Conservation (phyloP, 805 yeast species). For the Candida montana region DNA sequence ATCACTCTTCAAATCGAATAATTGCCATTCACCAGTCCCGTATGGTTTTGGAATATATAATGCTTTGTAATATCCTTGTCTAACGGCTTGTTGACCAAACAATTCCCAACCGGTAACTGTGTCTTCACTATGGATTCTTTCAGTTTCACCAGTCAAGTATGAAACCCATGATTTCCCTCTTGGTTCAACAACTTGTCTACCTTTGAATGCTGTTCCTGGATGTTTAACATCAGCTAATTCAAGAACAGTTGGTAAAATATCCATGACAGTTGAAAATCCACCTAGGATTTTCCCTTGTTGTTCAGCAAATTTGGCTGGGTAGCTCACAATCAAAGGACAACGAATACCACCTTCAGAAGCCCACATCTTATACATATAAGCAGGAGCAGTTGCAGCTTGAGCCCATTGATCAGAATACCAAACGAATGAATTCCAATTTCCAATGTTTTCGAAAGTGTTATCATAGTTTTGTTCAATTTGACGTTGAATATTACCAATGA, state of each 20-base stretch:
- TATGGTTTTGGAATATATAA: slow-evolving; percentile 43
- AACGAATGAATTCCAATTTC: slow-evolving; percentile 41
- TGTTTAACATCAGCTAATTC: slow-evolving; percentile 43
- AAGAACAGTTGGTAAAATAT: slow-evolving; percentile 50
- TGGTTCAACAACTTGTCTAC: slow-evolving; percentile 38
- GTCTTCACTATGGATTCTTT: slow-evolving; percentile 29
- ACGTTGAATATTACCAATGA: slow-evolving; percentile 23
- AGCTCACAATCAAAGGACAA: slow-evolving; percentile 46
- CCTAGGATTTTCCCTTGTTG: slow-evolving; percentile 29
- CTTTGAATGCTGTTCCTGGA: slow-evolving; percentile 37
- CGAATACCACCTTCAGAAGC: slow-evolving; percentile 57
- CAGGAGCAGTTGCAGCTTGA: slow-evolving; percentile 56
- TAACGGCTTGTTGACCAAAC: slow-evolving; percentile 50
- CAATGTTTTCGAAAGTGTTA: slow-evolving; percentile 43
- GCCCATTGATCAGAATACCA: slow-evolving; percentile 58
- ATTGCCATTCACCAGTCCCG: slow-evolving; percentile 46
- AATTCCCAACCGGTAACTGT: slow-evolving; percentile 52
- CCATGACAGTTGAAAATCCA: slow-evolving; percentile 54
- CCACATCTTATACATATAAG: slow-evolving; percentile 50
- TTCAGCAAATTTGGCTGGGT: slow-evolving; percentile 30
- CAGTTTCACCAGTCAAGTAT: slow-evolving; percentile 28
- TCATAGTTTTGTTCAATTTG: slow-evolving; percentile 29
- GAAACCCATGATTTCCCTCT: slow-evolving; percentile 43
- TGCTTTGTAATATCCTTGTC: slow-evolving; percentile 46
- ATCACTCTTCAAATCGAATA: slow-evolving; percentile 37